phyloP scores from a whole-genome alignment of 129 eudicot genomes.

The Daucus carota region DNA sequence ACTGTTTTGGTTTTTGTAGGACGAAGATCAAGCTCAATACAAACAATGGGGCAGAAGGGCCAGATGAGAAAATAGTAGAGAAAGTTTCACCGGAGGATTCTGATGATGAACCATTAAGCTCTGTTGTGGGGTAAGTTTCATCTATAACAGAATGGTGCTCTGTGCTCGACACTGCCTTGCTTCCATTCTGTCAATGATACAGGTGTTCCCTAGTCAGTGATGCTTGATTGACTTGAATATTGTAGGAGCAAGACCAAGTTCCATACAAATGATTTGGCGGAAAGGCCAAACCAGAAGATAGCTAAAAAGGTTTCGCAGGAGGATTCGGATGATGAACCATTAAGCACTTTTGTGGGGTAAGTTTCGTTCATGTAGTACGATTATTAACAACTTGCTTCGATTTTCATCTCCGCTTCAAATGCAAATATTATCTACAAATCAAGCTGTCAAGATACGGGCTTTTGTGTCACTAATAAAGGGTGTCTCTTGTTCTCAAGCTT shows the following conservation, averaged over 20 bases:
- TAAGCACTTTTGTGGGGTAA: slow-evolving; percentile 48
- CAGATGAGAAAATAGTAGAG: too few species aligned
- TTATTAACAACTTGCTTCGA: background rate
- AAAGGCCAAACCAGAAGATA: slow-evolving; percentile 19
- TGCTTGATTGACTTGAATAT: background rate
- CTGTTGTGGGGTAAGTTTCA: too few species aligned
- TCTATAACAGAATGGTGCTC: too few species aligned
- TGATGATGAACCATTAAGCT: too few species aligned
- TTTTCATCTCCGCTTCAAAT: background rate
- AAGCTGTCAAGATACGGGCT: background rate
- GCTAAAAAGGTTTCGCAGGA: slow-evolving; percentile 23
- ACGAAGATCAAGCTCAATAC: too few species aligned
- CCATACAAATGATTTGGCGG: slow-evolving; percentile 15
- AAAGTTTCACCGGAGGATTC: too few species aligned
- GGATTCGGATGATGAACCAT: slow-evolving; percentile 45
- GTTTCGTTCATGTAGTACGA: slow-evolving; percentile 12
- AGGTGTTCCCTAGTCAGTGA: background rate
- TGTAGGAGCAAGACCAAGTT: slow-evolving; percentile 51
- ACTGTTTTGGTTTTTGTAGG: too few species aligned
- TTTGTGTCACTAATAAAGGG: background rate
- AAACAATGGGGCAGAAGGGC: too few species aligned
- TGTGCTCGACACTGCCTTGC: background rate
- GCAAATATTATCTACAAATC: background rate
- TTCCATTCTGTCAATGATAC: background rate
- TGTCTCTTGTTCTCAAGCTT: background rate